These are phyloP conservation scores for Dryas alaskensis DNA, from an alignment of 306 rosid genomes.

Conservation along the genomic window DNA sequence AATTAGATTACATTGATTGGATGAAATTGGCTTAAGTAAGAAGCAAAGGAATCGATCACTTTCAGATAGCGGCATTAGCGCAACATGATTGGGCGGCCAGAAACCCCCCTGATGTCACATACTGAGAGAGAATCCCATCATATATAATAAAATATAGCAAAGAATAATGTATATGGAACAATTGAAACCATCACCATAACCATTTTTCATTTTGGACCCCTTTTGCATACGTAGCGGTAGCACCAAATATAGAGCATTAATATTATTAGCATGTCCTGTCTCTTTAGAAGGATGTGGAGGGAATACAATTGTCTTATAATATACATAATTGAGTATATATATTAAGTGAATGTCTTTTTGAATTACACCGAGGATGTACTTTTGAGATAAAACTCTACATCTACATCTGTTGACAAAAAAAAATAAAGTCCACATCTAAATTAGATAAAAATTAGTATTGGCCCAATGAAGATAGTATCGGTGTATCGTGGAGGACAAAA, in stretches of 20 bases:
- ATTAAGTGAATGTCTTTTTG: no score
- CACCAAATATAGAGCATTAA: not conserved
- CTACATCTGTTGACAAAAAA: no score
- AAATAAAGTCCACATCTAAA: no score
- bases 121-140: slow-evolving; percentile 34
- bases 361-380: no score
- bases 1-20: slow-evolving; percentile 38
- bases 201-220: slow-evolving; percentile 34
- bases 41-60: slow-evolving; percentile 75
- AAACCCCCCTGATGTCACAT: slow-evolving; percentile 32
- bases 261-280: no score
- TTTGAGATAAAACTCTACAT: no score
- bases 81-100: slow-evolving; percentile 48
- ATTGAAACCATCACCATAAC: slow-evolving; percentile 40
- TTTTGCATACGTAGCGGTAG: slow-evolving; percentile 24
- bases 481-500: no score
- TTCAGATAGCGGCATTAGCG: slow-evolving; percentile 20
- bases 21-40: slow-evolving; percentile 71
- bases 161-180: slow-evolving; percentile 55
- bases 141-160: slow-evolving; percentile 22
- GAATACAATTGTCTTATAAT: no score
- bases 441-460: no score
- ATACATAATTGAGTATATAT: no score
- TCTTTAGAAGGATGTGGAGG: no score
- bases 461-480: no score